Base-by-base conservation (phyloP, 176 grass and related monocot species). In the Cenchrus fungigraminus region DNA sequence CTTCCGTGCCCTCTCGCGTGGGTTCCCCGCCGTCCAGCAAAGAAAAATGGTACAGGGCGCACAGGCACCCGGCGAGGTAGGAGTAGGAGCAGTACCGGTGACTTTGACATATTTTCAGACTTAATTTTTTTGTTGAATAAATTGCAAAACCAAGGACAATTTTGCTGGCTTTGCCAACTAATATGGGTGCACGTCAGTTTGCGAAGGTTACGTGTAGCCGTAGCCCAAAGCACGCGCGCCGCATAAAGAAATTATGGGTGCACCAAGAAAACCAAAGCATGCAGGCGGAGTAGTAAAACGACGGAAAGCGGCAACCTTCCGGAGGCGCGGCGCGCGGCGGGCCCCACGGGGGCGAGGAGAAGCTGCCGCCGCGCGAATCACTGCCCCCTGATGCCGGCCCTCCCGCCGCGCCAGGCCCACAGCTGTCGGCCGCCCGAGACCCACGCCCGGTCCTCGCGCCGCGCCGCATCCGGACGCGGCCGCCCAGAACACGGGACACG, bases 311-410 rank as follows among this genome's bases (percentile, higher is more conserved):
- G 80, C 68, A 80, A 75, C 2, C 62, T 37, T 76, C 68, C 51
- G 67, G 59, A 73, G 67, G 43, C 66, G 58, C 43, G 79, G 73
- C 46, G 65, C 83, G 57, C 58, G 58, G 83, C n/a, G 58, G 88
- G 74, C 9, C 84, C 89, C 84, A 67, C 74, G 17, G 37, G 37
- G 3, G 32, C 46, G 83, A 75, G 68, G 85, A 84, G 81, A 71
- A 81, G 81, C 81, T 57, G 81, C 89, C 76, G 85, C 85, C 85
- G 81, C 89, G 89, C 62, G 81, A 84, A 87, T 87, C 81, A 81
- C 85, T 91, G 89, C 89, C 76, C 52, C 85, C 89, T 58, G 76
- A 91, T 87, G 76, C 85, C 85, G 76, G 81, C 85, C 85, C 46
- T 75, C 40, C 34, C 85, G 68, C 67, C 64, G 64, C 22, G 50